Evolutionary conservation across 2,329 filamentous ascomycete species (phyloP), one percentile per base, ranked within the genome.

Genomic region (Colletotrichum simmondsii): DNA sequence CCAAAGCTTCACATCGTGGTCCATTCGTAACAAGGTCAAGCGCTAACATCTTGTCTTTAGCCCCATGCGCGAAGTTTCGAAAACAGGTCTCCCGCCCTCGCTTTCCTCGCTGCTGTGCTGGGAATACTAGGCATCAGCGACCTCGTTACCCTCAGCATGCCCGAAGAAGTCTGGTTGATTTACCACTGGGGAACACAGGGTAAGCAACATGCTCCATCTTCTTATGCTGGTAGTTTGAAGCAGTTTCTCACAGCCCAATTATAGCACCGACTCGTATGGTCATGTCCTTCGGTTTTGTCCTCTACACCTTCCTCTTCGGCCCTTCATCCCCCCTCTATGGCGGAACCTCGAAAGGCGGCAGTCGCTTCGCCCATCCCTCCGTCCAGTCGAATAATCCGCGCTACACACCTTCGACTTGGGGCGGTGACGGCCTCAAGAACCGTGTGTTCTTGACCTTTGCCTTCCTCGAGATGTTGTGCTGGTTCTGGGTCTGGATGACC

Each of bases 401-500:
- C 32, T 84, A 85, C 75, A 75, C 80, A 64, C 81, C 83, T 42
- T 79, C 81, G 61, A 78, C 81, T 79, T 88, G 82, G 87, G 91
- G 83, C 75, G 86, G 90, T 62, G 92, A 95, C 74, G 89, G 90
- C 28, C 82, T 98, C 77, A 95, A 95, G 85, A 97, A 97, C 80
- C 90, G 94, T 63, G 85, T 97, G 53, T 90, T 97, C 53, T 97
- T 98, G 80, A 92, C 93, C 0, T 97, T 95, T 83, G 91, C 91
- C 10, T 97, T 98, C 78, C 79, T 97, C 79, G 95, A 98, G 85
- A 90, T 94, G 81, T 87, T 94, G 76, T 89, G 89, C 74, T 98
- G 95, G 94, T 95, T 97, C 82, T 98, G 95, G 95, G 91, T 90
- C 28, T 94, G 91, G 87, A 87, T 92, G 35, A 93, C 90, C 5